Conservation (phyloP, 73 alveolate genomes). For the Stentor coeruleus region DNA sequence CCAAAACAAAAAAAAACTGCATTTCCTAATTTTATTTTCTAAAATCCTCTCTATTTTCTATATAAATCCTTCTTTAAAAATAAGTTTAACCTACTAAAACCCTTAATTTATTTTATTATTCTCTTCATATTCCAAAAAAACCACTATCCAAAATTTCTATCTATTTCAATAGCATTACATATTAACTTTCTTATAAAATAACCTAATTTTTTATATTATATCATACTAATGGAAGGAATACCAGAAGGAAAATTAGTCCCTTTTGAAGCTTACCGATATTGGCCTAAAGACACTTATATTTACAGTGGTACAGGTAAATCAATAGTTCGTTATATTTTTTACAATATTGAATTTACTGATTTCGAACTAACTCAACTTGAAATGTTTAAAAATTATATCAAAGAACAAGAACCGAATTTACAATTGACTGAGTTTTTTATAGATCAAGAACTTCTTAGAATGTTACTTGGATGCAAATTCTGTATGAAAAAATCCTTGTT, state of each 20-base stretch:
- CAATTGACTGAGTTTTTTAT: neutral
- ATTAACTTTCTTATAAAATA: too few relatives aligned
- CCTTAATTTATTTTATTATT: too few relatives aligned
- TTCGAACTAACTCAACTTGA: neutral
- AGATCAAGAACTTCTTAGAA: slow-evolving; percentile 15
- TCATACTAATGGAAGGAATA: too few relatives aligned
- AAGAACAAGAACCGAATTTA: neutral
- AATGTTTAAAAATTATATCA: neutral
- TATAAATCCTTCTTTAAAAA: too few relatives aligned
- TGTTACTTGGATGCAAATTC: slow-evolving; percentile 1
- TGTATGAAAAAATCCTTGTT: neutral
- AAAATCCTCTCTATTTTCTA: too few relatives aligned
- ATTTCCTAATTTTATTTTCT: too few relatives aligned
- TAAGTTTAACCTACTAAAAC: too few relatives aligned
- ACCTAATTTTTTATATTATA: too few relatives aligned
- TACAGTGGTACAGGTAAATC: slow-evolving; percentile 11
- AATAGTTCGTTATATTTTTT: slow-evolving; percentile 8
- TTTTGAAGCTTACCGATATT: neutral
- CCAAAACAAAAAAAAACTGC: too few relatives aligned
- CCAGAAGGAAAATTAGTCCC: slow-evolving; percentile 18
- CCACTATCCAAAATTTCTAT: too few relatives aligned
- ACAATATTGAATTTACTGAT: neutral
- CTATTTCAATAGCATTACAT: too few relatives aligned
- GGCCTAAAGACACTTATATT: neutral
- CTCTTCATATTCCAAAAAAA: too few relatives aligned